Evolutionary conservation across 106 monocot species (phyloP).

Genomic region (Dendrobium catenatum): DNA sequence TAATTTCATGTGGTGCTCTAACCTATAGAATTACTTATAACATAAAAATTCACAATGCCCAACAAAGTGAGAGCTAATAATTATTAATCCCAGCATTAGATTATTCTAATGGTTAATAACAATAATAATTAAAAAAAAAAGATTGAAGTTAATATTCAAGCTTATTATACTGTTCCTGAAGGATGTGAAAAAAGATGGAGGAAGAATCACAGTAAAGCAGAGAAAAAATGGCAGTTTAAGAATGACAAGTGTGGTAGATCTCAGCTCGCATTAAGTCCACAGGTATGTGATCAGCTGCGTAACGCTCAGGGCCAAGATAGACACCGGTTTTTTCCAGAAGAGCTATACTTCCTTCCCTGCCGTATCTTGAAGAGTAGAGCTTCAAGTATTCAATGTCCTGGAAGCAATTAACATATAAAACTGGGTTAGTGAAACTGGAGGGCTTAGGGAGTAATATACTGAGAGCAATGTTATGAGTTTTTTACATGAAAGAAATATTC

Average conservation of each 20-base stretch:
- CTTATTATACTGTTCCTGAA: not conserved
- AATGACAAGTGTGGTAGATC: slow-evolving; percentile 63
- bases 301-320: slow-evolving; percentile 82
- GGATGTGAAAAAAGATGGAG: not conserved
- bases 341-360: slow-evolving; percentile 64
- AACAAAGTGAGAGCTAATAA: no score
- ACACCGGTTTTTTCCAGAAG: slow-evolving; percentile 79
- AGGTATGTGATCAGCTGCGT: slow-evolving; percentile 73
- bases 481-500: no score
- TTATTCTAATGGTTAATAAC: not conserved
- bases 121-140: not conserved
- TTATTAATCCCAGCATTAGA: not conserved
- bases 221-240: slow-evolving; percentile 8
- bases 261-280: slow-evolving; percentile 85
- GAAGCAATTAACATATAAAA: not conserved
- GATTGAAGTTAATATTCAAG: not conserved
- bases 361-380: slow-evolving; percentile 66
- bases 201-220: no score
- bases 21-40: no score
- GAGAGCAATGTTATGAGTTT: no score
- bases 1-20: no score
- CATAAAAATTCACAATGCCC: no score
- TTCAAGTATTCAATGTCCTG: slow-evolving; percentile 94
- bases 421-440: not conserved
- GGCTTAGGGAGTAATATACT: not conserved